Base-by-base conservation (phyloP, 495 filamentous ascomycete genomes). In the Penicillium desertorum region DNA sequence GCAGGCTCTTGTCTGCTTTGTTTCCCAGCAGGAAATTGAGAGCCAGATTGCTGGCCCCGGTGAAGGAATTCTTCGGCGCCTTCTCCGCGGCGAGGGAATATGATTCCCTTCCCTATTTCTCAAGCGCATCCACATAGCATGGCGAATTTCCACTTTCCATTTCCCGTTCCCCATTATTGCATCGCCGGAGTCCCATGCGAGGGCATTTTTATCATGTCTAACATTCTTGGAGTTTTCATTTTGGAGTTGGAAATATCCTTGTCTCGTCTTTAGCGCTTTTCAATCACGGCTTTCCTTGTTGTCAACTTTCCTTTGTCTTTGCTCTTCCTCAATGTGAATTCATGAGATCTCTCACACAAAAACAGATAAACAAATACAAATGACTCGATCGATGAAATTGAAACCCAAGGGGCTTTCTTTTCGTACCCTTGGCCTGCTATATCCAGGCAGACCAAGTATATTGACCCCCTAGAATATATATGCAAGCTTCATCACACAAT, bases 21-120 rank as follows among this genome's bases (percentile, higher is more conserved):
- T 92, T 11, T 86, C 88, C 6, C 87, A 90, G 63, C 85, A 79
- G 61, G 90, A 95, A 71, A 77, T 95, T 45, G 82, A 88, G 62
- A 73, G 76, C 25, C 88, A 87, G 34, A 81, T 91, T 47, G 84
- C 84, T 27, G 88, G 89, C 10, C 76, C 85, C 3, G 89, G 90
- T 11, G 78, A 79, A 44, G 74, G 74, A 16, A 81, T 83, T 19
- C 70, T 83, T 25, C 65, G 70, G 37, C 68, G 72, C 4, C 62
- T 83, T 14, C 69, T 83, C n/a, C 65, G 62, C 17, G 74, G 71
- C 12, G 70, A 79, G 57, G 73, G 74, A 32, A 55, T 77, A 14
- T 77, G 57, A 73, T 37, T 41, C 17, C 8, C 43, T 36, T 19
- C 25, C 46, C 32, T 14, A n/a, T 34, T 36, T 32, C 41, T 22